Conservation (phyloP, 371 early-diverging fungal genomes). For the Amoeboaphelidium protococcarum region DNA sequence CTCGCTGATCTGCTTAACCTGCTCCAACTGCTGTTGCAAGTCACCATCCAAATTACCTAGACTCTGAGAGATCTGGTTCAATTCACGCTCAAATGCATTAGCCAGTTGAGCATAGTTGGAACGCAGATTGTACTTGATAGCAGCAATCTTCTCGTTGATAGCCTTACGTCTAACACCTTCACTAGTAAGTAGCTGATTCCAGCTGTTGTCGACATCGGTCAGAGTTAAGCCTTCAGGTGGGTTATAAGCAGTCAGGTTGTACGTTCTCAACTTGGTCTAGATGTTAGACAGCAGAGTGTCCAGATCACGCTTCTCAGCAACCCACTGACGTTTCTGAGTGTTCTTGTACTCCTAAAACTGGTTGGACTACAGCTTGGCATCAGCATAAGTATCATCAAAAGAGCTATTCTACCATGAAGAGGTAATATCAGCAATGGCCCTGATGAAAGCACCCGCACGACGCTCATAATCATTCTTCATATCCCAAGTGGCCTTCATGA, state of each 20-base stretch:
- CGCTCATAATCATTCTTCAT: constrained; percentile 71
- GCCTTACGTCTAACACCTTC: constrained; percentile 48
- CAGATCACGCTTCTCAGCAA: constrained; percentile 61
- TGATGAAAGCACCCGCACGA: constrained; percentile 38
- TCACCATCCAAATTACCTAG: constrained; percentile 35
- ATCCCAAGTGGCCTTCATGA: constrained; percentile 52
- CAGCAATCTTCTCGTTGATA: constrained; percentile 43
- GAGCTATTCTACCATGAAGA: constrained; percentile 29
- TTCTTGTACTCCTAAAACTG: constrained; percentile 58
- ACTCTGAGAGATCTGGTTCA: constrained; percentile 33
- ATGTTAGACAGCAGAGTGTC: constrained; percentile 71
- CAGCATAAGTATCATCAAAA: constrained; percentile 35
- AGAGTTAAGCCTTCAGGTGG: constrained; percentile 47
- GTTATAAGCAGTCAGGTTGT: constrained; percentile 50
- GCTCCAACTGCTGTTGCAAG: constrained; percentile 25
- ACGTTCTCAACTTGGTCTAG: constrained; percentile 76
- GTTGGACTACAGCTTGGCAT: constrained; percentile 36
- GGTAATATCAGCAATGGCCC: constrained; percentile 27
- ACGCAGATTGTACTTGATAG: constrained; percentile 44
- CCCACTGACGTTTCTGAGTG: constrained; percentile 53
- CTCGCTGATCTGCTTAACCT: constrained; percentile 22
- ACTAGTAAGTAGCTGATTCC: constrained; percentile 33
- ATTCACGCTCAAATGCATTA: constrained; percentile 32
- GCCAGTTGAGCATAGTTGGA: constrained; percentile 43
- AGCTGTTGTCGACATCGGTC: constrained; percentile 42